These are phyloP conservation scores for Dendrobium chrysotoxum DNA, from an alignment of 106 monocot species.

Conservation along the genomic window DNA sequence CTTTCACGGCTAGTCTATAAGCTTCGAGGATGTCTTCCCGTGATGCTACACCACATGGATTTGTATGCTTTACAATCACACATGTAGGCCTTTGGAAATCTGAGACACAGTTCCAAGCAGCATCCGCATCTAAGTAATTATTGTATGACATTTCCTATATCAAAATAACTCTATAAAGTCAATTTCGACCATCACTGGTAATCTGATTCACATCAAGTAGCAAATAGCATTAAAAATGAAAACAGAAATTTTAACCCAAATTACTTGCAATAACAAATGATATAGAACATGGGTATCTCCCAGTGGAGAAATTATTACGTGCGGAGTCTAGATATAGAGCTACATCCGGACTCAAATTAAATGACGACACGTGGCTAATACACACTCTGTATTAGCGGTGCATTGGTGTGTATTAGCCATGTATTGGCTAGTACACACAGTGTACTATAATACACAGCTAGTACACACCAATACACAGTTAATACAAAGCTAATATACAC, in stretches of 20 bases:
- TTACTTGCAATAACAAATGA: too few relatives aligned
- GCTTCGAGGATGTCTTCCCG: conserved; percentile 79
- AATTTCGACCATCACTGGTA: background rate
- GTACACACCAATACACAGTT: too few relatives aligned
- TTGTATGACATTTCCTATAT: conserved; percentile 97
- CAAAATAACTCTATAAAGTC: background rate
- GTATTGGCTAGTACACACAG: too few relatives aligned
- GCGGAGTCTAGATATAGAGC: too few relatives aligned
- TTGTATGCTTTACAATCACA: conserved; percentile 97
- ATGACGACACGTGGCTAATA: too few relatives aligned
- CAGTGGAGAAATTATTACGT: too few relatives aligned
- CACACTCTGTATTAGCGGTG: too few relatives aligned
- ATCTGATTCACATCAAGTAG: background rate
- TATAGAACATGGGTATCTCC: too few relatives aligned
- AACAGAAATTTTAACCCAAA: background rate
- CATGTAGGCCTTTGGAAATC: conserved; percentile 85
- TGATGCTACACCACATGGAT: conserved; percentile 75
- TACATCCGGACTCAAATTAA: too few relatives aligned
- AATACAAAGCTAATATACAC: too few relatives aligned
- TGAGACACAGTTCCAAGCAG: conserved; percentile 99
- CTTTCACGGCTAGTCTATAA: conserved; percentile 87
- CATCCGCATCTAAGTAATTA: conserved; percentile 98
- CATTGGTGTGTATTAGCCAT: too few relatives aligned
- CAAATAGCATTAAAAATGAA: background rate
- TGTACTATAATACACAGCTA: too few relatives aligned